phyloP scores from a whole-genome alignment of 192 early-diverging fungal species.

The Fimicolochytrium jonesii region DNA sequence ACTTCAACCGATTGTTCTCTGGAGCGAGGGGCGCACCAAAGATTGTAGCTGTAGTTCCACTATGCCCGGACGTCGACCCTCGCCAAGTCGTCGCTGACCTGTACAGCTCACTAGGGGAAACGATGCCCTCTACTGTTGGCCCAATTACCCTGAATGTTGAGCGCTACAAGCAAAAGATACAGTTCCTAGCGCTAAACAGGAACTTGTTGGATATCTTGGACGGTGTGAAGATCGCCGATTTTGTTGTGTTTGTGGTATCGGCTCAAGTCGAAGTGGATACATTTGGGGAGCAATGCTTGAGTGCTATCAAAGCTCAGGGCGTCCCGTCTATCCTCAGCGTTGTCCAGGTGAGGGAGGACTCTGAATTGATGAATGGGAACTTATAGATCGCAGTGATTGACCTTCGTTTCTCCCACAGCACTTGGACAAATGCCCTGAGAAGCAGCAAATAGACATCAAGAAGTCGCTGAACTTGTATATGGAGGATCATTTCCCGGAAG shows the following conservation, averaged over 20 bases:
- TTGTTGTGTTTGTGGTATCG: conserved; percentile 80
- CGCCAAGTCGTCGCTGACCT: conserved; percentile 43
- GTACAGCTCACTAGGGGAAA: conserved; percentile 49
- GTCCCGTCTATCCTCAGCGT: conserved; percentile 69
- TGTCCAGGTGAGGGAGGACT: no score
- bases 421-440: conserved; percentile 54
- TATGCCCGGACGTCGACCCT: conserved; percentile 74
- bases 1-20: conserved; percentile 74
- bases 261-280: conserved; percentile 88
- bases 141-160: conserved; percentile 28
- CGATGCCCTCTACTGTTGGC: conserved; percentile 26
- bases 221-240: conserved; percentile 88
- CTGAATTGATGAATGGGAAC: no score
- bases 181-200: conserved; percentile 72
- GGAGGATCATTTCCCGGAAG: conserved; percentile 82
- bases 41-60: conserved; percentile 81
- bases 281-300: conserved; percentile 83
- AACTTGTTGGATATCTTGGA: conserved; percentile 84
- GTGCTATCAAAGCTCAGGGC: conserved; percentile 84
- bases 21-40: conserved; percentile 83
- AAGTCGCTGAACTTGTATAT: conserved; percentile 83
- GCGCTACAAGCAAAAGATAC: conserved; percentile 87
- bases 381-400: no score
- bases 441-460: conserved; percentile 66
- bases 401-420: conserved; percentile 50